Evolutionary conservation across 2,329 filamentous ascomycete genomes (phyloP), one percentile per base, ranked within the genome.

Genomic region (Trichophyton mentagrophytes): DNA sequence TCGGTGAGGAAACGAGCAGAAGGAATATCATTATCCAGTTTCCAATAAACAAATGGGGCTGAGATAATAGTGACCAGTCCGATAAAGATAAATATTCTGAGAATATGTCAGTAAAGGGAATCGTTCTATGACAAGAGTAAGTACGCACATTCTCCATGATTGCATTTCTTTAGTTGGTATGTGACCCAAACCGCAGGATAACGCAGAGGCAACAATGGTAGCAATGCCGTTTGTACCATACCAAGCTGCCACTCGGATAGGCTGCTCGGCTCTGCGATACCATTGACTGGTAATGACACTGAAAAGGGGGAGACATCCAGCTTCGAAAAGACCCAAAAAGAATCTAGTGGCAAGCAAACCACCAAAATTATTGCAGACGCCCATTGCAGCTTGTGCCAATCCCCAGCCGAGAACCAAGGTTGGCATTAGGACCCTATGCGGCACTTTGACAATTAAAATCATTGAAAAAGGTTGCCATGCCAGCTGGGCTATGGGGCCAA

Each of bases 191-290:
- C 81, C 83, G 61, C 78, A 85, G 0, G 82, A 82, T 13, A 84
- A 67, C 0, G 77, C 75, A 0, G 80, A 80, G 0, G 82, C 83
- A 11, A 83, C 69, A 46, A 85, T 82, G 4, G 78, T 84, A 0
- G 81, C 80, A 0, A 79, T 62, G 0, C 83, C 82, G 58, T 82
- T 86, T 0, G 82, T 85, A 3, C 81, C 76, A 65, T 87, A 87
- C 85, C 85, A 88, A n/a, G 79, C 79, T 0, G 83, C 83, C 2
- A 86, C 79, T 0, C 85, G 77, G 27, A 85, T 69, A 0, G 84
- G 83, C 69, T 87, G 85, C 66, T 88, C 83, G 3, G 77, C 76
- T 60, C 74, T 73, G 11, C 75, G 71, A 64, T 78, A 78, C 76
- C 76, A 78, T 40, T 77, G 73, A 42, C 72, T 73, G 0, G 76